Evolutionary conservation across 2,329 filamentous ascomycete species (phyloP), one percentile per base, ranked within the genome.

Genomic region (Pseudocercospora vitis): DNA sequence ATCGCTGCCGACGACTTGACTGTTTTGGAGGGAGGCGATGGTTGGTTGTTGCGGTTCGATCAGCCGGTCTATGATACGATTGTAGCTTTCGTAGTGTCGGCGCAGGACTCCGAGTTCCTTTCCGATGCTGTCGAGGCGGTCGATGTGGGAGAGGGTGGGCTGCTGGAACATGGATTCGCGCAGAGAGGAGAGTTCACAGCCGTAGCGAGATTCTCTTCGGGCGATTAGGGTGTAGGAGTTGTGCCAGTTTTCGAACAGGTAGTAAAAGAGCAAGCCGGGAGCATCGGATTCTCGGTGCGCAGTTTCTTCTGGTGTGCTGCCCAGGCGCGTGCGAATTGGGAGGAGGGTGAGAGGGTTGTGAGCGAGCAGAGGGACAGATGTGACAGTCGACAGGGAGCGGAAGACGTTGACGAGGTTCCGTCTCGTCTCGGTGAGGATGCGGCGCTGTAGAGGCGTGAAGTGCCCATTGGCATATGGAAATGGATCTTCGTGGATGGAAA

Each of bases 401-500:
- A 87, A 82, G 37, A 87, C 81, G 56, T 81, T 81, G 24, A 81
- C 72, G 3, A 83, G 72, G 59, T 87, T 86, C 9, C 80, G 73
- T 6, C 82, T 79, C 19, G 80, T 77, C 40, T 77, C 73, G 51
- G 73, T 75, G 48, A 76, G 75, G 59, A 75, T 77, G 65, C 71
- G 75, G 16, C 75, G 71, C 47, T 81, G 62, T 61, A 76, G 49
- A 31, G 64, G 57, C 18, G 71, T 70, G 12, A 75, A 53, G 69
- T 66, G 61, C 39, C 68, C 67, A 11, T 70, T 56, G 35, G 56
- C 49, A 44, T 69, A 71, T 0, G 76, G 75, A 40, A 74, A 78
- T 0, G 75, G 76, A 53, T 79, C 76, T 65, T 89, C 87, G 52
- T 87, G 82, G 33, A 90, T 81, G 0, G 85, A 85, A 49, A 90